Base-by-base conservation (phyloP, 2,329 filamentous ascomycete species). In the Penicillium sp. region DNA sequence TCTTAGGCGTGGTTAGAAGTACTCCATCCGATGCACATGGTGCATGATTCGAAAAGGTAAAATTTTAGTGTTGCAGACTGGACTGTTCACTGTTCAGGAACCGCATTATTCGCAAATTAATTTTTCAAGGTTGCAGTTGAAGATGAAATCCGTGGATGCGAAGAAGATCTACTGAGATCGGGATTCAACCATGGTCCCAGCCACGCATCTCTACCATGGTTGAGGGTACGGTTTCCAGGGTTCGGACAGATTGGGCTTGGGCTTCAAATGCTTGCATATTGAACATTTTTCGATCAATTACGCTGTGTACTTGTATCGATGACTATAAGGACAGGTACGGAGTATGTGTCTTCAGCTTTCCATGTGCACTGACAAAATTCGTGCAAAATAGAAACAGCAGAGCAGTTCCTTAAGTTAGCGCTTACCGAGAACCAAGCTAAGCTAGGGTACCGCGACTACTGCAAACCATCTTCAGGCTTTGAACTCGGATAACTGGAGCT, bases 381-480 rank as follows among this genome's bases (percentile, higher is more conserved):
- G 8, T 25, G 39, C 9, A 14, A 33, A 10, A 33, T 25, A 25
- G 22, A 22, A 22, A 22, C 5, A 22, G 19, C 22, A 31, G 7
- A 31, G 11, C 29, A 31, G 12, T 11, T 11, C 14, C 4, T 19
- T n/a, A n/a, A n/a, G n/a, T n/a, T 14, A 9, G 38, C 45, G 30
- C 45, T 42, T 34, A 47, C 41, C 35, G 45, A 36, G 30, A 47
- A 27, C 29, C 13, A 25, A 7, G 18, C n/a, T 4, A 42, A 47
- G 45, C 45, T 47, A 42, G 31, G 30, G 45, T 34, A 28, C 8
- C 28, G 19, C 31, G 19, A n/a, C 45, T 47, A 42, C 30, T 47
- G 45, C 38, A 47, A 16, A 27, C 38, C 38, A 47, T 47, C 30
- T 35, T 27, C 14, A 30, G n/a, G 18, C 25, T 19, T 40, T 16